Evolutionary conservation across 192 early-diverging fungal species (phyloP).

Genomic region (Backusella macrospora): DNA sequence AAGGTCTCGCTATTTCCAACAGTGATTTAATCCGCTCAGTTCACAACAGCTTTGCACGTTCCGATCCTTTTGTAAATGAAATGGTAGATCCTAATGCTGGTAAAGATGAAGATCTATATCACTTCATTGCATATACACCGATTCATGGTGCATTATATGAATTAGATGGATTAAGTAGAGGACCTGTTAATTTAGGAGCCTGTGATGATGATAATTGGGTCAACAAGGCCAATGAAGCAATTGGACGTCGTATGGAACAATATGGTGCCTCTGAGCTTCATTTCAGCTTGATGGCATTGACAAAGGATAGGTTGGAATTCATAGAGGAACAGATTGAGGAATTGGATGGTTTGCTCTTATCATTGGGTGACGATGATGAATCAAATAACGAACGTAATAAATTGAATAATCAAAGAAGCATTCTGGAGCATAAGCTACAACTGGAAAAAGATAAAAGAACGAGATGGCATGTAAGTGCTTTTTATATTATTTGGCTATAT

Average conservation of each 20-base stretch:
- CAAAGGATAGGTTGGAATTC: conserved; percentile 62
- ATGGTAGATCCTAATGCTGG: conserved; percentile 50
- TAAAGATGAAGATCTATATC: conserved; percentile 75
- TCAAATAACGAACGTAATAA: conserved; percentile 38
- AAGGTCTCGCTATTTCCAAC: conserved; percentile 79
- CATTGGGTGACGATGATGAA: conserved; percentile 36
- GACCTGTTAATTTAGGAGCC: conserved; percentile 69
- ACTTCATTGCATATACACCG: conserved; percentile 81
- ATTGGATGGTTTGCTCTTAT: conserved; percentile 39
- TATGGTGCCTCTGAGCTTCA: conserved; percentile 67
- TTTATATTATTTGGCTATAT: not conserved
- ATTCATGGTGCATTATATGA: conserved; percentile 74
- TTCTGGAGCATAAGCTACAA: conserved; percentile 54
- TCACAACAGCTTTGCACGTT: conserved; percentile 81
- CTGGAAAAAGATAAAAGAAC: conserved; percentile 64
- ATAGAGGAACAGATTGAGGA: conserved; percentile 56
- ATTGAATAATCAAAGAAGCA: conserved; percentile 56
- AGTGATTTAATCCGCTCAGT: conserved; percentile 73
- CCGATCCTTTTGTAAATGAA: conserved; percentile 78
- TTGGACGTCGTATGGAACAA: conserved; percentile 68
- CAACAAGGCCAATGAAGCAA: conserved; percentile 61
- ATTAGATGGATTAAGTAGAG: conserved; percentile 72
- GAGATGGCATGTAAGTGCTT: conserved; percentile 50
- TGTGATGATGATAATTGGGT: conserved; percentile 70
- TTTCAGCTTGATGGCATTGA: conserved; percentile 82